Evolutionary conservation across 129 eudicot species (phyloP).

Genomic region (Oenanthe sinensis): DNA sequence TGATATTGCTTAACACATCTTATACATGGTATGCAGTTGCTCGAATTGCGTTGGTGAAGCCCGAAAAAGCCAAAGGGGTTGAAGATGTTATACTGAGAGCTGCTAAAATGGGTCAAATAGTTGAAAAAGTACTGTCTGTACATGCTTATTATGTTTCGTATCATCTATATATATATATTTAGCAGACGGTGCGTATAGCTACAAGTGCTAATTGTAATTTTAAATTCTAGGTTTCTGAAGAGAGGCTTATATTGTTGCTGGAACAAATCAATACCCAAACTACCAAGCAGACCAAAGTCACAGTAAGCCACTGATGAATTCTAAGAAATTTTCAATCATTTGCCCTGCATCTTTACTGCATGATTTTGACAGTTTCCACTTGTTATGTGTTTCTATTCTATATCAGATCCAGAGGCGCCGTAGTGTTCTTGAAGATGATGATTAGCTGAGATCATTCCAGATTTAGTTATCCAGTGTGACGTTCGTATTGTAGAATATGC

Average conservation of each 20-base stretch:
- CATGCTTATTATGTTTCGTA: not conserved
- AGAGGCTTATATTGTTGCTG: slow-evolving; percentile 77
- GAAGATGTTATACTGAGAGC: slow-evolving; percentile 90
- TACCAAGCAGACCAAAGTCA: slow-evolving; percentile 89
- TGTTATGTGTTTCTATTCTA: slow-evolving; percentile 3
- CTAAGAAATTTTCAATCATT: not conserved
- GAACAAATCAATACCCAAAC: slow-evolving; percentile 97
- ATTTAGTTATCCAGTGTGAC: not conserved
- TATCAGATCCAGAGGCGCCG: slow-evolving; percentile 87
- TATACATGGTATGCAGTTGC: slow-evolving; percentile 46
- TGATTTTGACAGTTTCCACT: not conserved
- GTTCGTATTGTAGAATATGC: not conserved
- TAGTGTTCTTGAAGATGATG: slow-evolving; percentile 92
- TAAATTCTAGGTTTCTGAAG: slow-evolving; percentile 70
- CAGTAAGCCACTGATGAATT: slow-evolving; percentile 45
- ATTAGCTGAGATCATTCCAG: slow-evolving; percentile 23
- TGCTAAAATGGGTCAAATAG: slow-evolving; percentile 93
- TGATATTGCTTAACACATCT: not conserved
- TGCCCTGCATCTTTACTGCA: slow-evolving; percentile 2
- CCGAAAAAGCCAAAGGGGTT: slow-evolving; percentile 97
- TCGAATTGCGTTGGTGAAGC: slow-evolving; percentile 93
- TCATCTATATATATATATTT: not conserved
- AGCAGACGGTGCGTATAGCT: not conserved
- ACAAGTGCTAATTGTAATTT: not conserved
- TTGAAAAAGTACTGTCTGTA: slow-evolving; percentile 50